phyloP scores from a whole-genome alignment of 2,329 filamentous ascomycete species.

The Ophiostoma australiae region DNA sequence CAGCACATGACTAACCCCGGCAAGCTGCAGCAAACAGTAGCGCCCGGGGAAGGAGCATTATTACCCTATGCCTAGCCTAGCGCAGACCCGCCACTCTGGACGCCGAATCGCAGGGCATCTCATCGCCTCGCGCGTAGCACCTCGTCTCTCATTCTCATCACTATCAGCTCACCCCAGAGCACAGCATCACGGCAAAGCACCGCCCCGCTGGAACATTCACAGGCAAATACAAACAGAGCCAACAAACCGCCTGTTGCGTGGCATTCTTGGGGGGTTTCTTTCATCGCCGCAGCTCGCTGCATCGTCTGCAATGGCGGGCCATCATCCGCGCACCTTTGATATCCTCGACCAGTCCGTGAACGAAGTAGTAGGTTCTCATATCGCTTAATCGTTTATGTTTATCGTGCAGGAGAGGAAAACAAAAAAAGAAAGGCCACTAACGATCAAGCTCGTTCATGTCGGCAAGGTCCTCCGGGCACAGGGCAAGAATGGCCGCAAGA shows the following conservation, averaged over 20 bases:
- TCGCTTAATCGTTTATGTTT: no score
- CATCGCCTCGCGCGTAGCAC: not conserved
- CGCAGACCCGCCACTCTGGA: not conserved
- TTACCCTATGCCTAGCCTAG: not conserved
- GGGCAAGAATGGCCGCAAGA: conserved; percentile 43
- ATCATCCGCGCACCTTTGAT: conserved; percentile 35
- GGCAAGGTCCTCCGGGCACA: conserved; percentile 52
- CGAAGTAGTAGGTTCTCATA: conserved; percentile 45
- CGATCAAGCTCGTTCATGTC: conserved; percentile 51
- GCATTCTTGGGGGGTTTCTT: not conserved
- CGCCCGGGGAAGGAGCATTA: not conserved
- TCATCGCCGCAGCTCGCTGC: not conserved
- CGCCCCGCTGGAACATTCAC: not conserved
- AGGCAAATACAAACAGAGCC: not conserved
- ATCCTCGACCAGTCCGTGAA: conserved; percentile 51
- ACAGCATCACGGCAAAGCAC: not conserved
- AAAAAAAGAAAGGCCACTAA: not conserved
- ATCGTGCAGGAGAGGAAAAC: no score
- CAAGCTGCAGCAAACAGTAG: not conserved
- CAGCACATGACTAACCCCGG: not conserved
- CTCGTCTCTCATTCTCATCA: not conserved
- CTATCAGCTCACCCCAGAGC: not conserved
- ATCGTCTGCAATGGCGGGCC: conserved; percentile 19
- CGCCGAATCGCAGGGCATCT: not conserved
- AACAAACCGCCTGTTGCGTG: not conserved